phyloP scores from a whole-genome alignment of 805 yeast genomes.

The Ogataea corticis region DNA sequence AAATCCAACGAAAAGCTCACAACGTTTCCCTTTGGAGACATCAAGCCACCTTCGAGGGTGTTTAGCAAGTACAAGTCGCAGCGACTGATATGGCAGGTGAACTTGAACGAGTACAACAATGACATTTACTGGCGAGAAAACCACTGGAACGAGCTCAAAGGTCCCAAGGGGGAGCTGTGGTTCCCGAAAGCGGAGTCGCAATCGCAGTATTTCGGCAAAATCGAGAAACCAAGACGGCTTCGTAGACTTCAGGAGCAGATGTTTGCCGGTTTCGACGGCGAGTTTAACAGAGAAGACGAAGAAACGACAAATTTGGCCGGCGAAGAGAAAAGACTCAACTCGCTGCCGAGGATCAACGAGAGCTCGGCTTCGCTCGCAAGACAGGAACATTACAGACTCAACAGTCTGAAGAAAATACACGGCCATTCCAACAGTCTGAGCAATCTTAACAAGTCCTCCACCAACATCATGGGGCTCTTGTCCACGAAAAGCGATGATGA shows the following conservation, averaged over 20 bases:
- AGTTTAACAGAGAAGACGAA: slow-evolving; percentile 25
- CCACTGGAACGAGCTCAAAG: slow-evolving; percentile 53
- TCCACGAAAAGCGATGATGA: slow-evolving; percentile 17
- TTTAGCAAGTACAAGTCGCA: slow-evolving; percentile 49
- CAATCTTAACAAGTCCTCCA: slow-evolving; percentile 7
- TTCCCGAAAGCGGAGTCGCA: slow-evolving; percentile 37
- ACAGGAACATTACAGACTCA: slow-evolving; percentile 26
- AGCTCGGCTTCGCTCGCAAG: slow-evolving; percentile 30
- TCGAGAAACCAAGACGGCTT: slow-evolving; percentile 10
- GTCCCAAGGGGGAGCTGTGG: slow-evolving; percentile 51
- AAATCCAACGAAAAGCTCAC: slow-evolving; percentile 50
- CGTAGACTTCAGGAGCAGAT: slow-evolving; percentile 28
- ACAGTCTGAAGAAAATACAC: slow-evolving; percentile 20
- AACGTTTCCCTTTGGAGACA: slow-evolving; percentile 43
- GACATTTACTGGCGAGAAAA: slow-evolving; percentile 59
- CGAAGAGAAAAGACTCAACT: slow-evolving; percentile 19
- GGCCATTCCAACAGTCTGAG: slow-evolving; percentile 16
- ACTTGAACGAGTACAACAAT: slow-evolving; percentile 54
- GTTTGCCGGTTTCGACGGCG: slow-evolving; percentile 31
- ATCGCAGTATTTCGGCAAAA: neutral
- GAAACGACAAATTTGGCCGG: slow-evolving; percentile 3
- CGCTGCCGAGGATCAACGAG: slow-evolving; percentile 25
- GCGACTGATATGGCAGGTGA: slow-evolving; percentile 64
- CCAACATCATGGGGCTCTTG: slow-evolving; percentile 4
- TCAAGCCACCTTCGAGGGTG: slow-evolving; percentile 66